Percentiles rank a stretch among this genome's conserved stretches.
Conservation (phyloP, 805 yeast genomes). For the Ogataea sp. region DNA sequence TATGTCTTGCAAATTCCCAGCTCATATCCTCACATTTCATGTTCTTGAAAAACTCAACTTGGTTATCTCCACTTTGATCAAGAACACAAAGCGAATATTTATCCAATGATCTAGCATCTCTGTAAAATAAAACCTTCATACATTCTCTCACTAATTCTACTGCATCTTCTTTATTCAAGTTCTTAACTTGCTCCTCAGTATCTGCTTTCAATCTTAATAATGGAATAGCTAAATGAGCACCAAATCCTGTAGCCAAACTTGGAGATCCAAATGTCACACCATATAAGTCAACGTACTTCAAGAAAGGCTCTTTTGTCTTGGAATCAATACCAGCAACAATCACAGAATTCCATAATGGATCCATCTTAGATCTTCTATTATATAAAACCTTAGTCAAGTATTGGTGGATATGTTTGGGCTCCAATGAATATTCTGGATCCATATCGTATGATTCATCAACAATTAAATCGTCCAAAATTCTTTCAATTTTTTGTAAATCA, state of each 20-base stretch:
- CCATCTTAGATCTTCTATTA: constrained; percentile 82
- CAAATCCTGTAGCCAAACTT: constrained; percentile 92
- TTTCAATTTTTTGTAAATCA: constrained; percentile 79
- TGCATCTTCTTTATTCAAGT: constrained; percentile 68
- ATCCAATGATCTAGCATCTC: constrained; percentile 93
- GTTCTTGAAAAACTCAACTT: constrained; percentile 47
- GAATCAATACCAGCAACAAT: constrained; percentile 85
- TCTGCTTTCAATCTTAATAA: constrained; percentile 79
- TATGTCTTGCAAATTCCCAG: constrained; percentile 86
- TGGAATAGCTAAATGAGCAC: constrained; percentile 91
- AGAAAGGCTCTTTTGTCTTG: constrained; percentile 54
- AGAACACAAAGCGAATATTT: constrained; percentile 76
- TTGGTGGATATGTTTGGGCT: constrained; percentile 85
- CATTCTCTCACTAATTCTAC: constrained; percentile 68
- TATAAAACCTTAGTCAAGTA: constrained; percentile 81
- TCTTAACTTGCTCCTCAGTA: constrained; percentile 63
- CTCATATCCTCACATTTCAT: constrained; percentile 66
- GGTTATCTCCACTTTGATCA: constrained; percentile 45
- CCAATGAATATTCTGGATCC: constrained; percentile 46
- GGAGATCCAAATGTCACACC: constrained; percentile 91
- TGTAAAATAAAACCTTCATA: constrained; percentile 90
- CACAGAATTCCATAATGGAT: constrained; percentile 93
- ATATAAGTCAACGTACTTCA: constrained; percentile 80
- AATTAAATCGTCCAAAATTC: constrained; percentile 70
- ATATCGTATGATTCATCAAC: constrained; percentile 73